These are phyloP conservation scores for Metschnikowia chrysomelidarum DNA, from an alignment of 805 yeast genomes.

Conservation along the genomic window DNA sequence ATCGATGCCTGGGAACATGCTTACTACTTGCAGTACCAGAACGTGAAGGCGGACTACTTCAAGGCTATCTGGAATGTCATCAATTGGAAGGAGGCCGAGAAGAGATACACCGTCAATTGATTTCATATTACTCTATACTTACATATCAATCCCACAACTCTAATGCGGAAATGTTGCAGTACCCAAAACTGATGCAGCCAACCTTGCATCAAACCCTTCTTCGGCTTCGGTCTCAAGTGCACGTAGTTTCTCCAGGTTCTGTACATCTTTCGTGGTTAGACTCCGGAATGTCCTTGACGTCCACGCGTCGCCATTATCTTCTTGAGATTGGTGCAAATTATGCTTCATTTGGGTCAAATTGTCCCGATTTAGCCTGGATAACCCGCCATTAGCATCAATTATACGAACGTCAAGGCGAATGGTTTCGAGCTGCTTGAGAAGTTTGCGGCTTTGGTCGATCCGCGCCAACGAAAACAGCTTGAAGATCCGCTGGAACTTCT, in stretches of 20 bases:
- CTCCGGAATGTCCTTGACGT: constrained; percentile 41
- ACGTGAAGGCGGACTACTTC: constrained; percentile 49
- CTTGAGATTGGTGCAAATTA: constrained; percentile 43
- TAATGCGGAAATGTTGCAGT: constrained; percentile 58
- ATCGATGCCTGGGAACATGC: constrained; percentile 58
- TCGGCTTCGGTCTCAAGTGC: constrained; percentile 5
- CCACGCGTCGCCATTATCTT: constrained; percentile 44
- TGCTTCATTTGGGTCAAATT: constrained; percentile 46
- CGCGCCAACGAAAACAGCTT: constrained; percentile 62
- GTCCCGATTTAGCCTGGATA: constrained; percentile 80
- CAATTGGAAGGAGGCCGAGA: constrained; percentile 51
- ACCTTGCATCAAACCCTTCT: constrained; percentile 65
- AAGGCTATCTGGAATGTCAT: constrained; percentile 51
- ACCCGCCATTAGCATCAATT: constrained; percentile 75
- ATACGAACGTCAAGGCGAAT: constrained; percentile 69
- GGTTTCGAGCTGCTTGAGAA: constrained; percentile 68
- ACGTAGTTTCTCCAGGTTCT: constrained; percentile 13
- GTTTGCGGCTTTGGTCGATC: constrained; percentile 84
- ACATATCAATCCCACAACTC: not conserved
- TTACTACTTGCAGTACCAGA: constrained; percentile 51
- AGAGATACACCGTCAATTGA: constrained; percentile 33
- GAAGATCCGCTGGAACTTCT: constrained; percentile 51
- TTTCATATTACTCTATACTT: no score
- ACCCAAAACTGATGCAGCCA: constrained; percentile 81
- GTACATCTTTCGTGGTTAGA: constrained; percentile 28